phyloP scores from a whole-genome alignment of 352 stramenopile genomes.

The Blastocystis sp. region DNA sequence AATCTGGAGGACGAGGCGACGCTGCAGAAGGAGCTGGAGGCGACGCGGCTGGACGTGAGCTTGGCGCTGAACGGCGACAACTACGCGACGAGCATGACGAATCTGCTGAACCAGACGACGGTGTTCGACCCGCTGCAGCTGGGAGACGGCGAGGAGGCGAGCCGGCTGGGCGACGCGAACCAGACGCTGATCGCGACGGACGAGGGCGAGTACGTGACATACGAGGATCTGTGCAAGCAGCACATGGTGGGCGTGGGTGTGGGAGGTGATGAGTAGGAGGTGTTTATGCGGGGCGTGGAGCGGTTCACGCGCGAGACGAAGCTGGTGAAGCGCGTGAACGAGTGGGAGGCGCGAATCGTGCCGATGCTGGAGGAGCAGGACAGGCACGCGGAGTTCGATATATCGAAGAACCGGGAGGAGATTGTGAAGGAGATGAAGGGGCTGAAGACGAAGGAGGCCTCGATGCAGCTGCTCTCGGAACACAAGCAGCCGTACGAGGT shows the following conservation, averaged over 20 bases:
- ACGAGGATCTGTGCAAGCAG: slow-evolving; percentile 49
- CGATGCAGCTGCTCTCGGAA: background rate
- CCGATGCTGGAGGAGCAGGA: slow-evolving; percentile 55
- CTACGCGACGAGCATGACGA: slow-evolving; percentile 13
- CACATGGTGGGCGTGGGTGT: slow-evolving; percentile 1
- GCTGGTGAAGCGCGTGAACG: slow-evolving; percentile 29
- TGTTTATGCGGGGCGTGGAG: slow-evolving; percentile 32
- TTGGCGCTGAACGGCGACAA: background rate
- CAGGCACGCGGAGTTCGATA: slow-evolving; percentile 20
- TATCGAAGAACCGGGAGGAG: background rate
- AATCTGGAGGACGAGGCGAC: slow-evolving; percentile 45
- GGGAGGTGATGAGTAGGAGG: background rate
- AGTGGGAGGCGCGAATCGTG: slow-evolving; percentile 34
- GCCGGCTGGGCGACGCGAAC: background rate
- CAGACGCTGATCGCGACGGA: slow-evolving; percentile 11
- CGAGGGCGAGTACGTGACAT: slow-evolving; percentile 23
- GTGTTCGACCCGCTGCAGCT: slow-evolving; percentile 35
- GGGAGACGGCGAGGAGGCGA: slow-evolving; percentile 7
- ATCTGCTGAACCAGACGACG: slow-evolving; percentile 28
- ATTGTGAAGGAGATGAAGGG: slow-evolving; percentile 18
- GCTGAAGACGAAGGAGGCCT: slow-evolving; percentile 4
- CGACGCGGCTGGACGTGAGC: slow-evolving; percentile 47
- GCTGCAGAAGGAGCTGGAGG: background rate
- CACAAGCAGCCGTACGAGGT: slow-evolving; percentile 26
- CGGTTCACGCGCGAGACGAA: slow-evolving; percentile 51